These are phyloP conservation scores for Phylloporus sp. DNA, from an alignment of 1,284 basidiomycete species.

Conservation along the genomic window DNA sequence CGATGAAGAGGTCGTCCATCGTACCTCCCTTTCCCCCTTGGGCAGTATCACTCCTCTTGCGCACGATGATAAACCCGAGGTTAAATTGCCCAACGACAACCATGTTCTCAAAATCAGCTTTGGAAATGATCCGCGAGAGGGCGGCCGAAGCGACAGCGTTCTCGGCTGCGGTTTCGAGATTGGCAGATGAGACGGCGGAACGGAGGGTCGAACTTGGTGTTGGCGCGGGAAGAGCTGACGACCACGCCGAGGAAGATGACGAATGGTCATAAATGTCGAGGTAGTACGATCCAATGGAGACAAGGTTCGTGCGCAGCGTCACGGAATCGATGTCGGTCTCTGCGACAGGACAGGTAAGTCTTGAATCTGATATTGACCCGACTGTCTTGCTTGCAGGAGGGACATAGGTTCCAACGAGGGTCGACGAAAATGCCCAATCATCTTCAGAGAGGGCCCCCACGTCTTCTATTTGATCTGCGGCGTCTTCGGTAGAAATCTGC, in stretches of 20 bases:
- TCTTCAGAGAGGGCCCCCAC: slow-evolving; percentile 36
- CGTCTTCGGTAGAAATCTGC: not conserved
- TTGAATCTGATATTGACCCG: slow-evolving; percentile 10
- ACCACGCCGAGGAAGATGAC: not conserved
- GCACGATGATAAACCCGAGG: slow-evolving; percentile 90
- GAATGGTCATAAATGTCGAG: slow-evolving; percentile 24
- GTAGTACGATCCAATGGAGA: slow-evolving; percentile 39
- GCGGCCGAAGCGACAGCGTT: slow-evolving; percentile 67
- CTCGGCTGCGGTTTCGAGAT: slow-evolving; percentile 62
- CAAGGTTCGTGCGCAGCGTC: slow-evolving; percentile 51
- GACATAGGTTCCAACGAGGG: slow-evolving; percentile 28
- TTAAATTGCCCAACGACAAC: slow-evolving; percentile 95
- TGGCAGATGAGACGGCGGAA: slow-evolving; percentile 50
- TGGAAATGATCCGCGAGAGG: slow-evolving; percentile 86
- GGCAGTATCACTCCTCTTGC: slow-evolving; percentile 44
- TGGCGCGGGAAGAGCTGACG: slow-evolving; percentile 9
- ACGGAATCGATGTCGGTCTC: slow-evolving; percentile 26
- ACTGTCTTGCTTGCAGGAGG: slow-evolving; percentile 24
- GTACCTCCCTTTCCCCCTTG: slow-evolving; percentile 12
- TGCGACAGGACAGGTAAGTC: not conserved
- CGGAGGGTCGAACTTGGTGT: slow-evolving; percentile 24
- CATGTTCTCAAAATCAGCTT: slow-evolving; percentile 88
- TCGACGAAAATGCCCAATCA: slow-evolving; percentile 32
- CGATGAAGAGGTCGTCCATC: slow-evolving; percentile 91
- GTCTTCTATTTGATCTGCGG: slow-evolving; percentile 1